Conservation (phyloP, 345 rosid species). For the Combretum micranthum region DNA sequence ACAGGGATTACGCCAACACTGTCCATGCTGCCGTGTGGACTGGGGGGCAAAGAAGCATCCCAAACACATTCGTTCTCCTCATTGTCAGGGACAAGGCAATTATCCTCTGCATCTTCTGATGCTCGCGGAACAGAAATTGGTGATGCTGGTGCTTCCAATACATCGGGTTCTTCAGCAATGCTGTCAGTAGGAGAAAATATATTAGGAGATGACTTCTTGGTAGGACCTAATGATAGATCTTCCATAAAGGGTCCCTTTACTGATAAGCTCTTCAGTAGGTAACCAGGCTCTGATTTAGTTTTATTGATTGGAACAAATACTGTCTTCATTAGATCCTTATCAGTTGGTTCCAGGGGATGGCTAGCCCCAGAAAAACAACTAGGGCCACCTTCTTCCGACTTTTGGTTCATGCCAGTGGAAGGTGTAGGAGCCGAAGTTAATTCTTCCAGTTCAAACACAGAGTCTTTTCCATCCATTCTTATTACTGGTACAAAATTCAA, state of each 20-base stretch:
- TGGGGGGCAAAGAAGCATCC: conserved; percentile 85
- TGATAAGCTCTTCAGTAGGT: conserved; percentile 54
- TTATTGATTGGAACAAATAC: conserved; percentile 54
- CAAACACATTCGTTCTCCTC: conserved; percentile 80
- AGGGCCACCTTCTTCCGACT: conserved; percentile 53
- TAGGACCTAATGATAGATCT: conserved; percentile 57
- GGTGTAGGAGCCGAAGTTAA: conserved; percentile 22
- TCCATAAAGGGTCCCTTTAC: conserved; percentile 62
- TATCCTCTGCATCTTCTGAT: conserved; percentile 50
- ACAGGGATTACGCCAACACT: conserved; percentile 52
- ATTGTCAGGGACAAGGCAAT: conserved; percentile 46
- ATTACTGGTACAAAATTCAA: conserved; percentile 21
- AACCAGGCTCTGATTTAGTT: conserved; percentile 48
- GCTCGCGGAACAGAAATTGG: conserved; percentile 43
- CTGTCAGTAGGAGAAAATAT: conserved; percentile 57
- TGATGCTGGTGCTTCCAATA: conserved; percentile 29
- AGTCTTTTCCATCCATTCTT: conserved; percentile 48
- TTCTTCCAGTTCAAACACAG: conserved; percentile 37
- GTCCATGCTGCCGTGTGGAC: conserved; percentile 70
- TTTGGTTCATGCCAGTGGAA: conserved; percentile 40
- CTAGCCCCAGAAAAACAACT: conserved; percentile 72
- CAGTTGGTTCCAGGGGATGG: conserved; percentile 82
- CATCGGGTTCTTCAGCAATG: conserved; percentile 47
- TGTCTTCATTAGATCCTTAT: conserved; percentile 58
- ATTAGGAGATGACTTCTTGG: conserved; percentile 42